Evolutionary conservation across 2,329 filamentous ascomycete species (phyloP), one percentile per base, ranked within the genome.

Genomic region (Xylaria sp.): DNA sequence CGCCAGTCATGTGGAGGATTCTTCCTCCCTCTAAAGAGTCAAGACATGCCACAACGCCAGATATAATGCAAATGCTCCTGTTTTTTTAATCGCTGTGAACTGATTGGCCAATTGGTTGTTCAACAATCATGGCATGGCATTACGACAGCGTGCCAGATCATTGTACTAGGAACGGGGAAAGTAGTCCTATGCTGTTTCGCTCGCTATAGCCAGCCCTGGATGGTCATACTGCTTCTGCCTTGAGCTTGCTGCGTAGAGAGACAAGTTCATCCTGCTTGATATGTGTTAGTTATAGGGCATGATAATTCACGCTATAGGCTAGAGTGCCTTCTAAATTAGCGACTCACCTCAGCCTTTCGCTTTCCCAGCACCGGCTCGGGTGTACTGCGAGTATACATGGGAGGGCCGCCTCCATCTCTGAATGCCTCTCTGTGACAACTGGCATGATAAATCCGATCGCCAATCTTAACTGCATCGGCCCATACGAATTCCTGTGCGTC

Each of bases 401-500:
- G 70, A n/a, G 73, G 83, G 32, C 77, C 80, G 52, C 83, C 84
- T 8, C 86, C 85, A 72, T 91, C 90, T 76, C 89, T 91, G 41
- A 87, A 91, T 36, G 93, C 91, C 81, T 97, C 95, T 20, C 89
- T 88, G 78, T 95, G 93, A 78, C 96, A 99, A 63, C 90, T 97
- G 12, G 91, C 93, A 79, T 99, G 96, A 75, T 93, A 98, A 18
- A 96, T 91, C 70, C 93, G 89, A 64, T 86, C 89, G 41, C 92
- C 92, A 34, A 97, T 88, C 71, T 91, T 87, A 59, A 92, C 85
- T 0, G 95, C 93, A 79, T 99, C 95, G 79, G 93, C 91, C 93
- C 96, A 98, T 46, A 99, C 95, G 87, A 94, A 98, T 76, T 99
- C 95, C 80, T 98, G 94, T 20, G 92, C 92, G 70, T 97, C 93